A percentile compares a stretch with the other conserved stretches of the same genome.
These are phyloP conservation scores for Furcasterigmium furcatum DNA, from an alignment of 2,329 filamentous ascomycete species.

Conservation along the genomic window DNA sequence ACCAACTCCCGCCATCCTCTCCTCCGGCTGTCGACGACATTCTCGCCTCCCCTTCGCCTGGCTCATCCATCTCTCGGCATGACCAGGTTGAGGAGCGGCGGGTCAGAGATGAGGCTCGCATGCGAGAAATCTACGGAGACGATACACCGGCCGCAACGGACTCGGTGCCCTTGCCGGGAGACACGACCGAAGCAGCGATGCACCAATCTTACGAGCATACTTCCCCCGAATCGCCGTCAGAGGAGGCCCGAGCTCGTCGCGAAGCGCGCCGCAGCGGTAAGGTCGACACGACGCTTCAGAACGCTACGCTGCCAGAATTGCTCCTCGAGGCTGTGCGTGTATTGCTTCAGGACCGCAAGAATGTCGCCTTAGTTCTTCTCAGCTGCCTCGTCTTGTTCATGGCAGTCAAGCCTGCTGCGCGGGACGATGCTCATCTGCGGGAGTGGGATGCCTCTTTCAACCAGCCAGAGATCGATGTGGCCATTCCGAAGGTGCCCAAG, in stretches of 20 bases:
- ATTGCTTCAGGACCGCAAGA: slow-evolving; percentile 55
- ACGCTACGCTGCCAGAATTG: slow-evolving; percentile 50
- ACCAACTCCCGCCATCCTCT: neutral
- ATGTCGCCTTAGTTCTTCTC: slow-evolving; percentile 53
- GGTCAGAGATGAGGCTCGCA: slow-evolving; percentile 44
- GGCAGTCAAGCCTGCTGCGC: slow-evolving; percentile 24
- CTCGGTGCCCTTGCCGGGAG: slow-evolving; percentile 3
- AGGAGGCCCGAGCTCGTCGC: slow-evolving; percentile 24
- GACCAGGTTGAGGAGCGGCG: slow-evolving; percentile 29
- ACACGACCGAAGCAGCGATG: slow-evolving; percentile 3
- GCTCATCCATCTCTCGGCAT: slow-evolving; percentile 9
- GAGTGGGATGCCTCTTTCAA: slow-evolving; percentile 12
- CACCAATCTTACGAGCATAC: slow-evolving; percentile 19
- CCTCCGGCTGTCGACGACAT: slow-evolving; percentile 1
- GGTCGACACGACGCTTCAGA: slow-evolving; percentile 19
- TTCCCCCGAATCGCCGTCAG: slow-evolving; percentile 18
- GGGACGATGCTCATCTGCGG: slow-evolving; percentile 17
- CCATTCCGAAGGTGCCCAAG: slow-evolving; percentile 7
- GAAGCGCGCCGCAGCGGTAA: slow-evolving; percentile 19
- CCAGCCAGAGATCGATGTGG: neutral
- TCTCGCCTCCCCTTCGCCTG: neutral
- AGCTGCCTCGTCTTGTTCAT: slow-evolving; percentile 51
- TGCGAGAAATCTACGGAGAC: slow-evolving; percentile 53
- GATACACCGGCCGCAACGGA: slow-evolving; percentile 5
- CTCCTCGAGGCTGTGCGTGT: slow-evolving; percentile 51